A percentile compares a stretch with the other conserved stretches of the same genome.
Conservation (phyloP, 2,329 filamentous ascomycete genomes). For the Setomelanomma holmii region DNA sequence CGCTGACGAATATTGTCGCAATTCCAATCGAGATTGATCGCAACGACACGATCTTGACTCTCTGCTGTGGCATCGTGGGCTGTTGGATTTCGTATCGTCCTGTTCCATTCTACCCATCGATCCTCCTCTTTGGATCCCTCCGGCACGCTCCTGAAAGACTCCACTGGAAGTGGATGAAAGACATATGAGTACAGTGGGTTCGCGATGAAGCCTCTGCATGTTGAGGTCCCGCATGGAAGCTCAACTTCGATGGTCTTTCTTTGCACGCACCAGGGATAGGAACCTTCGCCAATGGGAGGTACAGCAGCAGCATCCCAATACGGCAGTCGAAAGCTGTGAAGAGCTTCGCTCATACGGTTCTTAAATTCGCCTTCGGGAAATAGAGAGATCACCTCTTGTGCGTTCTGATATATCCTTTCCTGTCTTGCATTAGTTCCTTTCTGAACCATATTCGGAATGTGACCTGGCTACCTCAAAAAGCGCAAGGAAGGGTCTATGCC, state of each 20-base stretch:
- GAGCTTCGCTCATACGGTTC: constrained; percentile 46
- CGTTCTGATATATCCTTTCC: constrained; percentile 51
- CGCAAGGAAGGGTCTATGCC: constrained; percentile 81
- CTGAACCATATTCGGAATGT: neutral
- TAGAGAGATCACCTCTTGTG: constrained; percentile 46
- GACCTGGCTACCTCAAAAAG: constrained; percentile 59
- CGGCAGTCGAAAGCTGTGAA: constrained; percentile 49
- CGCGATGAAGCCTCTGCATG: constrained; percentile 29
- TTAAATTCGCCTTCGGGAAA: constrained; percentile 49
- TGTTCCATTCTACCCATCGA: constrained; percentile 24
- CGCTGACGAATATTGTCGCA: constrained; percentile 60
- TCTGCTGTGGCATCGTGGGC: constrained; percentile 19
- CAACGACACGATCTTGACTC: constrained; percentile 32
- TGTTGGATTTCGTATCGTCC: constrained; percentile 53
- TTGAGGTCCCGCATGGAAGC: constrained; percentile 39
- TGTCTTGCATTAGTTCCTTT: constrained; percentile 18
- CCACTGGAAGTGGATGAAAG: constrained; percentile 56
- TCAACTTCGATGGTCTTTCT: constrained; percentile 35
- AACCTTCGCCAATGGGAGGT: constrained; percentile 41
- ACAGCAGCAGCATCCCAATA: constrained; percentile 57
- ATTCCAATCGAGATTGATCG: constrained; percentile 64
- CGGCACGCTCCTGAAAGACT: constrained; percentile 3
- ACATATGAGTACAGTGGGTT: constrained; percentile 55
- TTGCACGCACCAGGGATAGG: constrained; percentile 47
- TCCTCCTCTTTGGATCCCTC: neutral